Conservation (phyloP, 768 basidiomycete species). For the Pholiota microspora region DNA sequence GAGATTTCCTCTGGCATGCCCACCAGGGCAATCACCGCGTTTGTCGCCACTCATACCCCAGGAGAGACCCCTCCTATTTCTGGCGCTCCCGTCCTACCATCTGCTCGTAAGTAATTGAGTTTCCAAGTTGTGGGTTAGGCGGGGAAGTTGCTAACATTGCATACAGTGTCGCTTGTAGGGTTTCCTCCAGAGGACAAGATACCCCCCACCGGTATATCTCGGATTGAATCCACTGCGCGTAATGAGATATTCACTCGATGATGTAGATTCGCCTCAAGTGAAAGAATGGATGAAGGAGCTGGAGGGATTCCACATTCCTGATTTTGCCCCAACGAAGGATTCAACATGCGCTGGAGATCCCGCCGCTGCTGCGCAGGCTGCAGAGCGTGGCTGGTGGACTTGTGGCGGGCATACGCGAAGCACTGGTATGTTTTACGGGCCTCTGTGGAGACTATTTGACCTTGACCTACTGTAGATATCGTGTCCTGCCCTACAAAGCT, state of each 20-base stretch:
- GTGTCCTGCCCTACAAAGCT: constrained; percentile 63
- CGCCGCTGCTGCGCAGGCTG: constrained; percentile 50
- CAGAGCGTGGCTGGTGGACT: constrained; percentile 87
- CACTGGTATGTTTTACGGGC: constrained; percentile 31
- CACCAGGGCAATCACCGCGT: constrained; percentile 41
- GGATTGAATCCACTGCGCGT: not conserved
- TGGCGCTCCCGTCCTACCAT: constrained; percentile 67
- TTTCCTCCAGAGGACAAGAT: constrained; percentile 68
- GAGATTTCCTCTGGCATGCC: constrained; percentile 66
- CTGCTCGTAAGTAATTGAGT: constrained; percentile 44
- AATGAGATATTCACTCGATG: not conserved
- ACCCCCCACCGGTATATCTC: constrained; percentile 52
- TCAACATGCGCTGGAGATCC: constrained; percentile 69
- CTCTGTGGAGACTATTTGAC: not conserved
- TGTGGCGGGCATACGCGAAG: constrained; percentile 69
- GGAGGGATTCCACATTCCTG: constrained; percentile 66
- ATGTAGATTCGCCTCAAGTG: constrained; percentile 59
- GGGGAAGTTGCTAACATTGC: not conserved
- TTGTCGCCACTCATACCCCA: constrained; percentile 4
- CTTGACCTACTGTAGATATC: constrained; percentile 41
- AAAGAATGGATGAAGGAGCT: constrained; percentile 74
- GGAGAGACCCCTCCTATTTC: constrained; percentile 51
- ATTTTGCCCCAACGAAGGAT: constrained; percentile 57
- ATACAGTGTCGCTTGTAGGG: constrained; percentile 42
- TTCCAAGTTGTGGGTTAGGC: not conserved